Base-by-base conservation (phyloP, 352 stramenopile genomes). In the Phytophthora tentaculata region DNA sequence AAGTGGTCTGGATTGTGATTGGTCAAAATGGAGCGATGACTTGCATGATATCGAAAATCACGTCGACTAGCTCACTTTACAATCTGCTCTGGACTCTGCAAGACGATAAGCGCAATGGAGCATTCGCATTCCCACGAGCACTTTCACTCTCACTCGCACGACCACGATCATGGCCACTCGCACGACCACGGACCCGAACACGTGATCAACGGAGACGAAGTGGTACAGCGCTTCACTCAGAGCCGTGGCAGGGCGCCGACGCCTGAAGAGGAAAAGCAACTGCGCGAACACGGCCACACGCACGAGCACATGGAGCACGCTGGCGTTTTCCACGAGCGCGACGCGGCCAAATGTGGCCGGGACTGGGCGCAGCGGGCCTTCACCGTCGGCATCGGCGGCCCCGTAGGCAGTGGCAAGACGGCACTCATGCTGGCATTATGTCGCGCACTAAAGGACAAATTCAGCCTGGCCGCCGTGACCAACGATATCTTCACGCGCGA, bases 401-500 rank as follows among this genome's bases (percentile, higher is more conserved):
- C 97, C 5, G 97, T 99, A 12, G 97, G 97, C 39, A 95, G 87
- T 64, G 87, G 91, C 53, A 99, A 99, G 76, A 99, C 96, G 19
- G 96, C 96, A 53, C 78, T 99, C 7, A 98, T 98, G 71, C 77
- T 98, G 43, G 88, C 89, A 49, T 75, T 99, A 47, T 98, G 95
- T 64, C 89, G 89, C 58, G 76, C 74, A 29, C 83, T 99, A 20
- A 90, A 94, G 48, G 80, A 96, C 65, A 72, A 80, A 35, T 73
- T 84, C 64, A 96, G 84, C 67, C 83, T 98, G 49, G 89, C 79
- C 20, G 90, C 91, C 8, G 89, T 99, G n/a, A 99, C 97, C 8
- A 99, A 99, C 79, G 97, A 99, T 61, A 99, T 99, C 67, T 99
- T 99, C 71, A 99, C 97, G 26, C 91, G 97, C 64, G 97, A 99